Conservation (phyloP, 495 filamentous ascomycete genomes). For the Oleoguttula mirabilis region DNA sequence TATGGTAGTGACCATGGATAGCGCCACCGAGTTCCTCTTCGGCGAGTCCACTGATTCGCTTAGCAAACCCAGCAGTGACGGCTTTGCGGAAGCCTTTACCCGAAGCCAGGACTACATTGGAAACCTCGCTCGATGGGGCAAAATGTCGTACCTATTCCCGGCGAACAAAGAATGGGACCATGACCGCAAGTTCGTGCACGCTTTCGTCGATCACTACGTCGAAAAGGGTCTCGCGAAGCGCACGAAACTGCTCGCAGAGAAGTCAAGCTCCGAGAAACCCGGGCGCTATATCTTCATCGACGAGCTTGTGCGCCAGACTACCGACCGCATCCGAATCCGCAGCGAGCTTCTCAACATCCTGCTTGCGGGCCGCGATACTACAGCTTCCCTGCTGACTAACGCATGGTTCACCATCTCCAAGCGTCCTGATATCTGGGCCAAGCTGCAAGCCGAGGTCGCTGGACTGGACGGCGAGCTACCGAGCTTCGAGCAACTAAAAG, state of each 20-base stretch:
- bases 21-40: slow-evolving; percentile 62
- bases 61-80: slow-evolving; percentile 13
- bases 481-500: slow-evolving; percentile 24
- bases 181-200: slow-evolving; percentile 30
- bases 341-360: slow-evolving; percentile 30
- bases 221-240: slow-evolving; percentile 22
- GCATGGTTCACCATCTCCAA: slow-evolving; percentile 24
- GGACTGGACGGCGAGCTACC: slow-evolving; percentile 19
- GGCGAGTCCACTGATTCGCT: slow-evolving; percentile 42
- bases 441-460: slow-evolving; percentile 22
- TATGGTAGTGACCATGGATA: slow-evolving; percentile 61
- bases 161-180: slow-evolving; percentile 12
- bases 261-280: slow-evolving; percentile 17
- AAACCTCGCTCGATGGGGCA: slow-evolving; percentile 9
- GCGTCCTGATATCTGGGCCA: slow-evolving; percentile 23
- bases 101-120: slow-evolving; percentile 16
- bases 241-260: slow-evolving; percentile 12
- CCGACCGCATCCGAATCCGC: slow-evolving; percentile 25
- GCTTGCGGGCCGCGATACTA: slow-evolving; percentile 33
- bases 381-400: slow-evolving; percentile 30
- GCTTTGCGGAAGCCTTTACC: slow-evolving; percentile 16
- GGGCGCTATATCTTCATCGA: slow-evolving; percentile 29
- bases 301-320: slow-evolving; percentile 30
- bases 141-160: slow-evolving; percentile 4
- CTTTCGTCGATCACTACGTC: slow-evolving; percentile 37